A percentile compares a stretch with the other conserved stretches of the same genome.
phyloP scores from a whole-genome alignment of 164 flowering plant genomes.

The Hamamelis virginiana region DNA sequence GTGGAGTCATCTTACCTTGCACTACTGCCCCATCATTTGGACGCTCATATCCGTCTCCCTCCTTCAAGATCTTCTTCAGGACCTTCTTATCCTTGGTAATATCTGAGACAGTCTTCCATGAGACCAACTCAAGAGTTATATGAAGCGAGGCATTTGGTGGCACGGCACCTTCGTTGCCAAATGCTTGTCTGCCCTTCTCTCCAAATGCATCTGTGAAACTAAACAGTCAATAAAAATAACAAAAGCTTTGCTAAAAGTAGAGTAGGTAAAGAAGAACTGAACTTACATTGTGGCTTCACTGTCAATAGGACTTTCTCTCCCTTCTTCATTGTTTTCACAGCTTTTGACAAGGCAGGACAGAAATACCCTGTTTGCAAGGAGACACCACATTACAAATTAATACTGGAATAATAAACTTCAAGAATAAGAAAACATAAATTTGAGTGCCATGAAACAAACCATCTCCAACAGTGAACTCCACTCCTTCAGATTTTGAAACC shows the following conservation, averaged over 20 bases:
- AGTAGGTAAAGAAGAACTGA: not conserved
- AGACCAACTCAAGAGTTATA: slow-evolving; percentile 66
- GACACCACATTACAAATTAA: not conserved
- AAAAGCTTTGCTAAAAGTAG: not conserved
- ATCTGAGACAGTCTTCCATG: slow-evolving; percentile 89
- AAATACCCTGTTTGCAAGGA: slow-evolving; percentile 51
- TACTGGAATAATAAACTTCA: not conserved
- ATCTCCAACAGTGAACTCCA: slow-evolving; percentile 73
- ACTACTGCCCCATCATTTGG: slow-evolving; percentile 86
- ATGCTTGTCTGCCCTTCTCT: slow-evolving; percentile 67
- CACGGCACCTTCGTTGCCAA: slow-evolving; percentile 55
- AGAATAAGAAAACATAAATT: not conserved
- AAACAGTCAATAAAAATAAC: not conserved
- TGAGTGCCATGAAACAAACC: slow-evolving; percentile 36
- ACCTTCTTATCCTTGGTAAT: slow-evolving; percentile 85
- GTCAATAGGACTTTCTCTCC: slow-evolving; percentile 77
- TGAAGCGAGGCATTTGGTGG: slow-evolving; percentile 77
- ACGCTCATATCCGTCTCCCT: slow-evolving; percentile 89
- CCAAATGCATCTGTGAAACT: slow-evolving; percentile 82
- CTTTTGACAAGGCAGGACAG: slow-evolving; percentile 81
- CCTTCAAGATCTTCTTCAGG: slow-evolving; percentile 78
- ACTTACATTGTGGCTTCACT: slow-evolving; percentile 93
- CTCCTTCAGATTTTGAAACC: slow-evolving; percentile 69
- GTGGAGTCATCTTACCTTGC: slow-evolving; percentile 33
- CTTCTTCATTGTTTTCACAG: slow-evolving; percentile 95